Evolutionary conservation across 2,329 filamentous ascomycete genomes (phyloP), one percentile per base, ranked within the genome.

Genomic region (Hypomyces rosellus): DNA sequence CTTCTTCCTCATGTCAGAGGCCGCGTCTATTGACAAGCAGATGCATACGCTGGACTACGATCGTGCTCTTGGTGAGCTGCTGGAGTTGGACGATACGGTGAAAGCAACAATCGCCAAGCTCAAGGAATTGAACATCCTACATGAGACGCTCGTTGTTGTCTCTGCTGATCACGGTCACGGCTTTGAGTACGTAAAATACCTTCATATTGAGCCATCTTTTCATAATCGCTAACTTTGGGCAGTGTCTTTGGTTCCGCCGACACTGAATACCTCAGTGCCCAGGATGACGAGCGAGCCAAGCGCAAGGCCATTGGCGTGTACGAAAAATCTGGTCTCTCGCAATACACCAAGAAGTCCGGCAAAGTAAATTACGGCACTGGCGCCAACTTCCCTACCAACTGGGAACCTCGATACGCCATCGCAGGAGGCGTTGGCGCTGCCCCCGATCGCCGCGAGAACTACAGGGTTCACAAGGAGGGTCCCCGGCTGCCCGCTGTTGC

Each of bases 101-200:
- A 82, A 82, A 47, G 86, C 86, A 15, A 89, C 88, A 3, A 76
- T 92, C 48, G 75, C 75, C 43, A 84, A 88, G 63, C 82, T 95
- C 40, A 75, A 81, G 60, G 70, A 76, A 33, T 73, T 89, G 6
- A 78, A 78, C 51, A 76, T 82, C 50, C 76, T 90, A 33, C 80
- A 92, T 9, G 81, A 90, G 54, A 95, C 89, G 1, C 79, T 92
- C 3, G 76, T 95, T 56, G 65, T 95, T 45, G 86, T 93, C 45
- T 89, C 88, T 3, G 86, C 88, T n/a, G 88, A 95, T 63, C 89
- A 93, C 74, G 89, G 89, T 39, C 89, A 95, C 70, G 89, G 89
- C 49, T 95, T 95, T 65, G 89, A 91, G 67, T 72, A 57, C 59
- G 69, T 58, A 14, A 14, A 15, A 8, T 30, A 30, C 6, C 22